phyloP scores from a whole-genome alignment of 1,284 basidiomycete genomes.

The Apiotrichum siamense region DNA sequence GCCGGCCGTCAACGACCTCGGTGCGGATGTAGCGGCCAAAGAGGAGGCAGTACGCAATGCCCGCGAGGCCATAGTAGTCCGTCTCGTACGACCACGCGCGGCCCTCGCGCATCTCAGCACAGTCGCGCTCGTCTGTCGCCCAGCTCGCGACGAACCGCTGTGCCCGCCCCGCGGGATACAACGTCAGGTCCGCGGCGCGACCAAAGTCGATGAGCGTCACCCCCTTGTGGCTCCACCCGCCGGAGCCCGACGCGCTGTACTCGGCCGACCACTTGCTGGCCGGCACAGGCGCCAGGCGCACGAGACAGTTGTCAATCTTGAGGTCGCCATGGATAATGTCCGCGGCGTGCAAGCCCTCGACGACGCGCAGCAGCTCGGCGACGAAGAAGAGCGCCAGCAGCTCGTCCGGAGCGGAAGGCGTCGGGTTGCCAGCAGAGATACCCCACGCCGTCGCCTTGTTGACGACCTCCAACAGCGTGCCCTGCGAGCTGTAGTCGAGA shows the following conservation, averaged over 20 bases:
- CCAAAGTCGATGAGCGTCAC: slow-evolving; percentile 95
- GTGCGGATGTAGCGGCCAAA: slow-evolving; percentile 91
- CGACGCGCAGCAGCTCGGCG: slow-evolving; percentile 74
- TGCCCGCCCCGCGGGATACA: slow-evolving; percentile 59
- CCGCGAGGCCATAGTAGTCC: slow-evolving; percentile 91
- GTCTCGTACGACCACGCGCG: slow-evolving; percentile 87
- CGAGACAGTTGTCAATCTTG: slow-evolving; percentile 97
- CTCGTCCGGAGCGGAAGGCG: slow-evolving; percentile 64
- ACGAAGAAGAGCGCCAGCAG: slow-evolving; percentile 92
- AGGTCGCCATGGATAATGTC: slow-evolving; percentile 96
- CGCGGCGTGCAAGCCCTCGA: slow-evolving; percentile 72
- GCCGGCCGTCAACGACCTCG: slow-evolving; percentile 40
- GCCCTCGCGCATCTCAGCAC: slow-evolving; percentile 77
- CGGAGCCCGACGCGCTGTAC: slow-evolving; percentile 68
- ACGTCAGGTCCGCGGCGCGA: slow-evolving; percentile 75
- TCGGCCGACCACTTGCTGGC: slow-evolving; percentile 57
- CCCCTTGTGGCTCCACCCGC: slow-evolving; percentile 83
- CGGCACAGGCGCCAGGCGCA: slow-evolving; percentile 77
- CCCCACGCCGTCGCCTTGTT: slow-evolving; percentile 69
- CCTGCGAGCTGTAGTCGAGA: slow-evolving; percentile 82
- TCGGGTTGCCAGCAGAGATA: slow-evolving; percentile 36
- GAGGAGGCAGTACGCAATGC: slow-evolving; percentile 89
- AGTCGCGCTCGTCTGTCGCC: slow-evolving; percentile 80
- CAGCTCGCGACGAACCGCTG: slow-evolving; percentile 85
- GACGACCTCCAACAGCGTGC: slow-evolving; percentile 86